These are phyloP conservation scores for Xylogone sp. DNA, from an alignment of 2,329 filamentous ascomycete species.

Conservation along the genomic window DNA sequence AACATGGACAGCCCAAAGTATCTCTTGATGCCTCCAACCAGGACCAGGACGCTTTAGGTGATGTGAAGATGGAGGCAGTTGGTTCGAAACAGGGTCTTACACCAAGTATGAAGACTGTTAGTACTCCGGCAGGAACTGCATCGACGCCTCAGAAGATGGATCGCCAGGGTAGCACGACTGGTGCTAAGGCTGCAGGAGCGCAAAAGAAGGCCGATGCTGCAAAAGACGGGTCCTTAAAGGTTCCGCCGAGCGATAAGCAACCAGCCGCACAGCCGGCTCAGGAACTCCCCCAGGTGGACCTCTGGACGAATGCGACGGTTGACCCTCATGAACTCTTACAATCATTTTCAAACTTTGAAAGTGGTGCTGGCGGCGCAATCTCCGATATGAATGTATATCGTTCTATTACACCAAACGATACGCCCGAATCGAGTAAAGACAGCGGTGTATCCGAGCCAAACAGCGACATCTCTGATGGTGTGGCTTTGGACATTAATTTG, in stretches of 20 bases:
- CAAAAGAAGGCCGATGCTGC: conserved; percentile 12
- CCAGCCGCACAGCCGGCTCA: conserved; percentile 22
- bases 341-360: conserved; percentile 36
- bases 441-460: conserved; percentile 53
- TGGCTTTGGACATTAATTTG: conserved; percentile 49
- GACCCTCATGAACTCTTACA: conserved; percentile 49
- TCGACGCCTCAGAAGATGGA: conserved; percentile 52
- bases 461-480: conserved; percentile 56
- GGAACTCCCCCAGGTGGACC: conserved; percentile 14
- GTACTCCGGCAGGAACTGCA: conserved; percentile 20
- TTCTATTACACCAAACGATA: conserved; percentile 57
- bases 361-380: conserved; percentile 42
- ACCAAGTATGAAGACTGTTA: conserved; percentile 33
- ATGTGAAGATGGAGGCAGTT: conserved; percentile 24
- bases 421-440: conserved; percentile 61
- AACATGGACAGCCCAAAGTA: conserved; percentile 37
- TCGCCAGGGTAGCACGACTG: conserved; percentile 41
- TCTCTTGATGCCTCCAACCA: conserved; percentile 1
- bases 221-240: conserved; percentile 14
- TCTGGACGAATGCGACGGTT: conserved; percentile 44
- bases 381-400: conserved; percentile 51
- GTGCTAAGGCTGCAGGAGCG: conserved; percentile 31
- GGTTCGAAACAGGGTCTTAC: conserved; percentile 36
- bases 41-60: conserved; percentile 22
- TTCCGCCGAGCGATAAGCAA: conserved; percentile 22